Percentiles rank a stretch among this genome's conserved stretches.
These are phyloP conservation scores for Chalara sp. DNA, from an alignment of 2,329 filamentous ascomycete species.

Conservation along the genomic window DNA sequence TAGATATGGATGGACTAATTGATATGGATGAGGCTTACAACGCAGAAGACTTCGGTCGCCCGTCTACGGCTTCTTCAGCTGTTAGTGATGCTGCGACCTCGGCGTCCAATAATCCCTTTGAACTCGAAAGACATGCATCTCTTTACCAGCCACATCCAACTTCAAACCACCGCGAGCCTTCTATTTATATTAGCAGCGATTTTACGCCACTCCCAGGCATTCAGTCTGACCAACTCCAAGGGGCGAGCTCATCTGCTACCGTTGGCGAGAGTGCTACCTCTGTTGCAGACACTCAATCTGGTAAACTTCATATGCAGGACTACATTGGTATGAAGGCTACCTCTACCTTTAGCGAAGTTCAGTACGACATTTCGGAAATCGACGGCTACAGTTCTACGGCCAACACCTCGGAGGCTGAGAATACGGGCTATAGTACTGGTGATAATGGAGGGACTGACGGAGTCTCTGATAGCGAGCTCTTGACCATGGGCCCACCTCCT, in stretches of 20 bases:
- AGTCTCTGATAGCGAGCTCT: conserved; percentile 16
- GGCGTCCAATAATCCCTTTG: conserved; percentile 32
- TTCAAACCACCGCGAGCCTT: conserved; percentile 15
- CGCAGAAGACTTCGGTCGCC: conserved; percentile 13
- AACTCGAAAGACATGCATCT: conserved; percentile 56
- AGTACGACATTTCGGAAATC: not conserved
- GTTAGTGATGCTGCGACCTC: too few relatives aligned
- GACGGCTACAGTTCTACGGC: conserved; percentile 3
- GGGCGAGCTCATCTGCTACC: too few relatives aligned
- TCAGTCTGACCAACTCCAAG: too few relatives aligned
- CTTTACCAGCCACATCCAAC: conserved; percentile 37
- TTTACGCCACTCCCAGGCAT: too few relatives aligned
- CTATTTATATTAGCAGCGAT: conserved; percentile 45
- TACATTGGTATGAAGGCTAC: too few relatives aligned
- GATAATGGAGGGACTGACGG: conserved; percentile 7
- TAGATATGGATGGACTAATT: conserved; percentile 31
- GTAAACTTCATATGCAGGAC: conserved; percentile 20
- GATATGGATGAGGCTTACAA: conserved; percentile 1
- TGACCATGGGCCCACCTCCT: conserved; percentile 13
- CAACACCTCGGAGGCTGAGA: not conserved
- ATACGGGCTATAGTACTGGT: not conserved
- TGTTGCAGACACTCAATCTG: conserved; percentile 23
- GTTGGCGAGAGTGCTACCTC: conserved; percentile 14
- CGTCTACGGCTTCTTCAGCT: conserved; percentile 23
- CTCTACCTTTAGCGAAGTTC: too few relatives aligned